Evolutionary conservation across 116 monocot species (phyloP).

Genomic region (Trichopus zeylanicus): DNA sequence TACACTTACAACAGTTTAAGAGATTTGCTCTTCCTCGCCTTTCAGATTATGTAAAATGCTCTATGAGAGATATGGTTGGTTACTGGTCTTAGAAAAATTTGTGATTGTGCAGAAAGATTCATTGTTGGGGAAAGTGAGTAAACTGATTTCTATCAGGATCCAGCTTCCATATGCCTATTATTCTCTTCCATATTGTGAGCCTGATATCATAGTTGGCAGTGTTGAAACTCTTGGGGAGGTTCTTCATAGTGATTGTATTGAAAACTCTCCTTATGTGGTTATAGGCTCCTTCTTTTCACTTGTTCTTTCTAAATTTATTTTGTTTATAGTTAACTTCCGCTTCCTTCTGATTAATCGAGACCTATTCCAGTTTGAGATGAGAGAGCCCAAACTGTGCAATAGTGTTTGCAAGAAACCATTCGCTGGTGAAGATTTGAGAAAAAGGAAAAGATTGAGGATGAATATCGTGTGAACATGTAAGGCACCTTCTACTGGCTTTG

Average conservation of each 20-base stretch:
- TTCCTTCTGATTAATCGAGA: not conserved
- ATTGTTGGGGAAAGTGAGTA: conserved; percentile 83
- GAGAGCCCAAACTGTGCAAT: conserved; percentile 53
- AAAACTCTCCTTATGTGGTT: conserved; percentile 90
- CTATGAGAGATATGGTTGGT: not conserved
- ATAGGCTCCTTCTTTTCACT: conserved; percentile 9
- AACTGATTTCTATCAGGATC: conserved; percentile 74
- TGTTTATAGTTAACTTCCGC: not conserved
- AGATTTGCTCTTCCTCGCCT: not conserved
- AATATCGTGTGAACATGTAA: conserved; percentile 55
- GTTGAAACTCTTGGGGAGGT: conserved; percentile 97
- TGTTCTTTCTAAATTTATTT: not conserved
- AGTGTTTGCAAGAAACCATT: conserved; percentile 45
- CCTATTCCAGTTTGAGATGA: conserved; percentile 58
- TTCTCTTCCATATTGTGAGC: conserved; percentile 78
- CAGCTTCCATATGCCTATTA: conserved; percentile 92
- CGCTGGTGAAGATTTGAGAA: conserved; percentile 30
- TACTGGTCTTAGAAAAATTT: not conserved
- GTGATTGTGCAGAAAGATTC: conserved; percentile 54
- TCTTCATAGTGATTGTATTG: conserved; percentile 83
- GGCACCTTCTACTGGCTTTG: not conserved
- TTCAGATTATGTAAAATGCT: not conserved
- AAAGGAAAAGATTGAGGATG: conserved; percentile 75
- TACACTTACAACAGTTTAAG: not conserved
- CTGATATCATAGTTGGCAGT: conserved; percentile 68